Conservation (phyloP, 2,329 filamentous ascomycete species). For the Fusarium luffae region DNA sequence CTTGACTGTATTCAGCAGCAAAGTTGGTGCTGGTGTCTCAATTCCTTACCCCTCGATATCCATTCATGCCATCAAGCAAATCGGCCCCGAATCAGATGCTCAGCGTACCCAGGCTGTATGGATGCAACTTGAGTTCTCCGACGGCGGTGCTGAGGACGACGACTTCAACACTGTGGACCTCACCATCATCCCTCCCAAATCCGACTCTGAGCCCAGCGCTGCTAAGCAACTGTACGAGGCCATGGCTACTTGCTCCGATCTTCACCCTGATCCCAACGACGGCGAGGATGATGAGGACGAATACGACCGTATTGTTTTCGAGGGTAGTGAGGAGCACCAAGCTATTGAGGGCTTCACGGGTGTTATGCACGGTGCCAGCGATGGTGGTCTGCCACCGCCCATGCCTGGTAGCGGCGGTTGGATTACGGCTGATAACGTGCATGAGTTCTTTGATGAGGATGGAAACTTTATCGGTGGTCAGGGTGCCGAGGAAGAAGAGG, state of each 20-base stretch:
- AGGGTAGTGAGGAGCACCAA: slow-evolving; percentile 61
- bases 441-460: slow-evolving; percentile 82
- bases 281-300: slow-evolving; percentile 68
- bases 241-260: slow-evolving; percentile 78
- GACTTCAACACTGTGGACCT: slow-evolving; percentile 75
- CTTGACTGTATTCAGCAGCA: slow-evolving; percentile 72
- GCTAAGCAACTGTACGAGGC: slow-evolving; percentile 70
- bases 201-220: slow-evolving; percentile 39
- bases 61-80: slow-evolving; percentile 78
- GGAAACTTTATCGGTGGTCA: slow-evolving; percentile 76
- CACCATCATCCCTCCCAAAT: slow-evolving; percentile 67
- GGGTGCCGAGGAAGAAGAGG: slow-evolving; percentile 55
- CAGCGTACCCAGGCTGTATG: slow-evolving; percentile 64
- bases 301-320: slow-evolving; percentile 67
- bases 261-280: slow-evolving; percentile 76
- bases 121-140: slow-evolving; percentile 75
- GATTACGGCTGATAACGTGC: slow-evolving; percentile 93
- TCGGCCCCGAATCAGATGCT: slow-evolving; percentile 54
- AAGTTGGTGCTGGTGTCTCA: slow-evolving; percentile 68
- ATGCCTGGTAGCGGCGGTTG: slow-evolving; percentile 81
- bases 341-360: slow-evolving; percentile 68
- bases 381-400: slow-evolving; percentile 69
- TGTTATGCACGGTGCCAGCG: slow-evolving; percentile 60
- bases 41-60: slow-evolving; percentile 81
- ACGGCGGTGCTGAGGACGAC: slow-evolving; percentile 68